Conservation (phyloP, 306 rosid genomes). For the Malus sylvestris region DNA sequence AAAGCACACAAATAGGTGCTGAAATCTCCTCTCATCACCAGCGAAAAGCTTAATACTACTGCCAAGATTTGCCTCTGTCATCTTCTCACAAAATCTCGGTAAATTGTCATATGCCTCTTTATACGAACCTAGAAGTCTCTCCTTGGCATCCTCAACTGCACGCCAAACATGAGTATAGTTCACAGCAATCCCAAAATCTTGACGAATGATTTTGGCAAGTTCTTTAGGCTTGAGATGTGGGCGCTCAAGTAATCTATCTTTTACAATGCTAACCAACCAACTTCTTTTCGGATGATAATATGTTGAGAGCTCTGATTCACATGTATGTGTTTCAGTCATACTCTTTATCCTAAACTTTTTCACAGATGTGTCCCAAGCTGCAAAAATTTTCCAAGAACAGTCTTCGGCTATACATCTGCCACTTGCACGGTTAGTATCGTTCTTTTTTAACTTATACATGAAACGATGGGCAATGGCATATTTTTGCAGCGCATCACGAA, state of each 20-base stretch:
- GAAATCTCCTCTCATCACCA: slow-evolving; percentile 30
- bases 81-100: slow-evolving; percentile 38
- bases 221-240: slow-evolving; percentile 49
- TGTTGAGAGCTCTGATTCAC: slow-evolving; percentile 39
- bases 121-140: slow-evolving; percentile 43
- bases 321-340: slow-evolving; percentile 33
- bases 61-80: slow-evolving; percentile 47
- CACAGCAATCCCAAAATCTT: slow-evolving; percentile 42
- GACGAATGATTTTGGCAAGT: slow-evolving; percentile 34
- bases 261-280: slow-evolving; percentile 45
- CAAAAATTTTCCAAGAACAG: slow-evolving; percentile 50
- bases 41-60: slow-evolving; percentile 25
- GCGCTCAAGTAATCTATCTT: slow-evolving; percentile 35
- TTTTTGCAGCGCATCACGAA: slow-evolving; percentile 51
- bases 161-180: slow-evolving; percentile 52
- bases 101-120: slow-evolving; percentile 45
- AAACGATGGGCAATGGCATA: slow-evolving; percentile 50
- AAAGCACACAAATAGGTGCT: slow-evolving; percentile 37
- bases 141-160: slow-evolving; percentile 42
- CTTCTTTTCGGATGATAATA: slow-evolving; percentile 42
- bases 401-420: slow-evolving; percentile 35
- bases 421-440: slow-evolving; percentile 47
- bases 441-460: slow-evolving; percentile 36
- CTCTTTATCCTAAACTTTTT: slow-evolving; percentile 37
- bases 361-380: slow-evolving; percentile 45